Conservation (phyloP, 176 grass and related monocot species). For the Pharus latifolius region DNA sequence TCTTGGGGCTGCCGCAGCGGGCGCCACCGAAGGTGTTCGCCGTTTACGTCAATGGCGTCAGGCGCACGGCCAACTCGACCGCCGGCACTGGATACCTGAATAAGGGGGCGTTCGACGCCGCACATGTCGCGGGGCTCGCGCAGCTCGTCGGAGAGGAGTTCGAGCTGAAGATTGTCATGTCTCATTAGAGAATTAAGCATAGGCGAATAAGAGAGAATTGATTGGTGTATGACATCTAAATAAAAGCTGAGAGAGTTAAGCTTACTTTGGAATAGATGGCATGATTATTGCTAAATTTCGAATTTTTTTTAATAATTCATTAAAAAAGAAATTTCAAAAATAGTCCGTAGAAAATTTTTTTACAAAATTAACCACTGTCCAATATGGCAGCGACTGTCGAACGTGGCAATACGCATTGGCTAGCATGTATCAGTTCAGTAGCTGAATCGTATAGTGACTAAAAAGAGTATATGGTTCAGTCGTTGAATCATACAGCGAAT, state of each 20-base stretch:
- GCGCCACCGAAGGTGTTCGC: not conserved
- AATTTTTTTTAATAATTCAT: no score
- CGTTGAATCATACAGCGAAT: no score
- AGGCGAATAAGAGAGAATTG: no score
- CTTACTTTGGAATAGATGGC: slow-evolving; percentile 12
- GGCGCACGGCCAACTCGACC: slow-evolving; percentile 1
- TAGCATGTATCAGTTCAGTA: no score
- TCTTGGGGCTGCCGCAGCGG: slow-evolving; percentile 36
- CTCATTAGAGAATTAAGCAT: not conserved
- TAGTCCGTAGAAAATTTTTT: no score
- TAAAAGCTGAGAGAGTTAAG: not conserved
- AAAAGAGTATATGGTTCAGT: no score
- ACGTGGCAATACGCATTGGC: no score
- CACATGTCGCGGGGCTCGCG: slow-evolving; percentile 36
- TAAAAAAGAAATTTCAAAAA: no score
- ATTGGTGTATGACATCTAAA: not conserved
- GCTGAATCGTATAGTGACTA: no score
- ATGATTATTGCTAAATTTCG: no score
- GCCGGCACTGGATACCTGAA: not conserved
- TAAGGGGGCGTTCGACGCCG: slow-evolving; percentile 3
- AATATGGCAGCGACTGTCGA: no score
- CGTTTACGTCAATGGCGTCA: slow-evolving; percentile 19
- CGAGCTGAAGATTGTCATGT: slow-evolving; percentile 44
- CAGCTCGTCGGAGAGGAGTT: slow-evolving; percentile 48
- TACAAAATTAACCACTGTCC: no score